Conservation (phyloP, 2,329 filamentous ascomycete species). For the Nemania abortiva region DNA sequence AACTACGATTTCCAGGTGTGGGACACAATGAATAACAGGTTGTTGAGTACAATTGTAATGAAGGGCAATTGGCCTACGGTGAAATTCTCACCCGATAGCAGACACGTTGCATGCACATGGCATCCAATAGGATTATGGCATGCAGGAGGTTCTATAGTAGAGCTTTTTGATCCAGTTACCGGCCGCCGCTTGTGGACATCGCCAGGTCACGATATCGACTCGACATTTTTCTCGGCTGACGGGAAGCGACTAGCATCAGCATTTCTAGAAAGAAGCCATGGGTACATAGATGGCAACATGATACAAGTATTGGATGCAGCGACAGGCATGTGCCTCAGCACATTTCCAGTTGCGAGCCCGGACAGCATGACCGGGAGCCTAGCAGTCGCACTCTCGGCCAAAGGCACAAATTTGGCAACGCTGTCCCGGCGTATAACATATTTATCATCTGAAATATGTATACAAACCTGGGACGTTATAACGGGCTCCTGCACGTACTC, state of each 20-base stretch:
- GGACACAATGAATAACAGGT: background rate
- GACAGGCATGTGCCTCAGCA: background rate
- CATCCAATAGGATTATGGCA: background rate
- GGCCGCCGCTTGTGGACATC: conserved; percentile 2
- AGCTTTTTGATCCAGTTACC: conserved; percentile 1
- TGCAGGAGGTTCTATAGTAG: background rate
- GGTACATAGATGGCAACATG: background rate
- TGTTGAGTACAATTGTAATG: background rate
- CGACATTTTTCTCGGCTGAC: conserved; percentile 8
- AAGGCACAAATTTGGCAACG: background rate
- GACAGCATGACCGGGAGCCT: background rate
- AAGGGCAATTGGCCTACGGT: background rate
- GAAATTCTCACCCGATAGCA: background rate
- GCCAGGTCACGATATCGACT: background rate
- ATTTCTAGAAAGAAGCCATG: background rate
- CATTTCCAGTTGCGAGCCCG: background rate
- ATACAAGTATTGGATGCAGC: background rate
- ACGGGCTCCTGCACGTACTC: background rate
- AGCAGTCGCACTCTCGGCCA: background rate
- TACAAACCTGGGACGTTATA: conserved; percentile 7
- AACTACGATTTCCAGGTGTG: background rate
- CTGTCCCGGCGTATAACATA: too few relatives aligned
- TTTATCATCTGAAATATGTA: background rate
- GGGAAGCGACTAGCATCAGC: background rate
- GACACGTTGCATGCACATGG: background rate